Evolutionary conservation across 345 rosid species (phyloP), one percentile per base, ranked within the genome.

Genomic region (Conringia planisiliqua): DNA sequence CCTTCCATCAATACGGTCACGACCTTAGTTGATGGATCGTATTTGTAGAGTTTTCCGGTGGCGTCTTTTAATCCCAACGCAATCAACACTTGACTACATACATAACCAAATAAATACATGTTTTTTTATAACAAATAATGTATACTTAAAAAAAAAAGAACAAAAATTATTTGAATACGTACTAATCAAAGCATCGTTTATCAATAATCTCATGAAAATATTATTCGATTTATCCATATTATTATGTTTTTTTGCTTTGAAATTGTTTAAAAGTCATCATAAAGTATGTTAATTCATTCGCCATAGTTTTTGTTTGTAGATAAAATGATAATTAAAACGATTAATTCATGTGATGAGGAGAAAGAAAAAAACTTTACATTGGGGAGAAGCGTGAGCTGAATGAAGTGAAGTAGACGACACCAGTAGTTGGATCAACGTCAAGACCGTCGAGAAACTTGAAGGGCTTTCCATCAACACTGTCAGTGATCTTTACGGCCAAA

Each of bases 371-470:
- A 50, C 5, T 18, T 14, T 69, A 76, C 79, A 68, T 24, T 54
- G 80, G 80, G 52, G 43, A 0, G 71, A 30, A 76, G 51, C 70
- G 51, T 18, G 84, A 47, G 72, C 83, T 82, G 58, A 79, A 75
- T 62, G 83, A 85, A 7, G 82, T 79, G 66, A 85, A 85, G 47
- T 81, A 86, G 33, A 86, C 71, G 3, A 56, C 68, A 9, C 81
- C 82, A 13, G 54, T 74, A 7, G 78, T 48, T 11, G 75, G 84
- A 54, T 86, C 84, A 8, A 83, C 68, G 73, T 80, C 84, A 63
- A 86, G 57, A 48, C 72, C 72, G 24, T 83, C 84, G 6, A 80
- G 77, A 74, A 80, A 83, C 17, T 24, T 60, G 17, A 83, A 68
- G 6, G 81, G 80, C 9, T 26, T 38, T 3, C 81, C 79, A 30